Evolutionary conservation across 2,329 filamentous ascomycete genomes (phyloP), one percentile per base, ranked within the genome.

Genomic region (Aspergillus ibericus): DNA sequence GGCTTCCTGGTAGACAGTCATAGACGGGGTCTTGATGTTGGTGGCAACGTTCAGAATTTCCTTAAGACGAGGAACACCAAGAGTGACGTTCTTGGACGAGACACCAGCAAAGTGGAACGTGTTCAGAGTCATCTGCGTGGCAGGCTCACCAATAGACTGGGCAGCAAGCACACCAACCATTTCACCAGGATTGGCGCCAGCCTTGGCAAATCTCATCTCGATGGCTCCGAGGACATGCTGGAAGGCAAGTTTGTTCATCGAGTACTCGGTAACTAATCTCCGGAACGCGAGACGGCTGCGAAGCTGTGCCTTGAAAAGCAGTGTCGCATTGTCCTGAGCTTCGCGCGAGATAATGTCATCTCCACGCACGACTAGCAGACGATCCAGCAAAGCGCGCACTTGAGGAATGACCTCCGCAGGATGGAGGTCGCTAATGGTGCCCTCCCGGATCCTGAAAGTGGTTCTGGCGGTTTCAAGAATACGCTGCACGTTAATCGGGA

Each of bases 31-130:
- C 83, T 98, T 99, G 82, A 99, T 97, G 77, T 98, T 96, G 67
- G 90, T 93, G 0, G 96, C 95, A 59, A 99, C 88, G 75, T 99
- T 99, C 58, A 99, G 84, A 86, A 99, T 99, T 81, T 99, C 95
- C 84, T 99, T 99, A 51, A 99, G 86, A 87, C 95, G 93, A 44
- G 95, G 95, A 44, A 99, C 95, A 92, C 95, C 95, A 50, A 99
- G 88, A 0, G 95, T 99, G 56, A 99, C 93, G 83, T 99, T 99
- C 88, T 99, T 99, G 22, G 93, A 96, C 36, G 96, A 96, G 61
- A 99, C 92, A 96, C 95, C 95, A 77, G 95, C 93, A 77, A 99
- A 99, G 83, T 99, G 95, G 89, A 99, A 99, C 22, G 95, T 99
- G 81, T 99, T 99, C 61, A 99, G 81, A 1, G 95, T 99, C 95